phyloP scores from a whole-genome alignment of 257 asterid genomes.

The Cynanchum wilfordii region DNA sequence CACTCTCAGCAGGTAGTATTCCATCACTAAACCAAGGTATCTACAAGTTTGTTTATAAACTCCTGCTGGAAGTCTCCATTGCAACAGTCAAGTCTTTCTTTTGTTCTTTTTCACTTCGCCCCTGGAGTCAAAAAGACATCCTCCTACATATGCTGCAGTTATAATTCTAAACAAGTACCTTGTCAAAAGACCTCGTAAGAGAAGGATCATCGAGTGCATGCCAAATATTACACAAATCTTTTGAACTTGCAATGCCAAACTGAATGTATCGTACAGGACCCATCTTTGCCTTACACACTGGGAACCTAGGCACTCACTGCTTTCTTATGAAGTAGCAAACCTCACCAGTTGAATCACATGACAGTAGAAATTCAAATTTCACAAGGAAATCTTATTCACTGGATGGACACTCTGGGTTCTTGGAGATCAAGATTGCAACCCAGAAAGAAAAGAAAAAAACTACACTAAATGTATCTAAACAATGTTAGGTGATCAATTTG shows the following conservation, averaged over 20 bases:
- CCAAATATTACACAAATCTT: neutral
- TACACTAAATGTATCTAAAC: neutral
- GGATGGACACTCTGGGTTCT: neutral
- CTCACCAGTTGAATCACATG: neutral
- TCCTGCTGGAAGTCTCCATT: neutral
- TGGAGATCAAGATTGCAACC: neutral
- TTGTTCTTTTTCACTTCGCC: neutral
- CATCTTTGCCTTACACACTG: neutral
- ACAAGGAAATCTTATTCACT: neutral
- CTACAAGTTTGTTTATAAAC: neutral
- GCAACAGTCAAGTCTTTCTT: neutral
- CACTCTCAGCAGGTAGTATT: neutral
- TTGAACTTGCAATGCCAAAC: neutral
- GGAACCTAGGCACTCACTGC: neutral
- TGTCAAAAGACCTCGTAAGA: no score
- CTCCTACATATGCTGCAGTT: neutral
- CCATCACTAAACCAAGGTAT: neutral
- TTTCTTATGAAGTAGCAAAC: neutral
- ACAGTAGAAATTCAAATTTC: neutral
- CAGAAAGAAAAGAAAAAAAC: neutral
- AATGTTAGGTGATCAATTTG: neutral
- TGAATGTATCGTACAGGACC: neutral
- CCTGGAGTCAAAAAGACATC: no score
- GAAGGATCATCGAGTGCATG: neutral
- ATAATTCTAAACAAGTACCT: no score